Conservation (phyloP, 768 basidiomycete genomes). For the Amanita pseudoporphyria region DNA sequence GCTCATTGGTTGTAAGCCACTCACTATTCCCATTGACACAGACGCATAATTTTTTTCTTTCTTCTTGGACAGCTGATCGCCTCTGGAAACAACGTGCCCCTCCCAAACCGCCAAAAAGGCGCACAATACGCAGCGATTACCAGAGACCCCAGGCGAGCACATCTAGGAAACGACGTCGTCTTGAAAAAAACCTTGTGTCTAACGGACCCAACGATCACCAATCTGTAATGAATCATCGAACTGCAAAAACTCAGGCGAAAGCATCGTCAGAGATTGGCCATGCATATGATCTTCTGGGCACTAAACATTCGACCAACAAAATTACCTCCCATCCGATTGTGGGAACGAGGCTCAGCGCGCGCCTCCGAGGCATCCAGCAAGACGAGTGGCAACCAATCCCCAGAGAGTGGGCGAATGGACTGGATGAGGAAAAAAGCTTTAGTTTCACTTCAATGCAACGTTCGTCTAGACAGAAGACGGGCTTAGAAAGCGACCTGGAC, state of each 20-base stretch:
- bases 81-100: constrained; percentile 78
- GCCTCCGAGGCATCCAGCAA: constrained; percentile 47
- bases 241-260: constrained; percentile 64
- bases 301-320: not conserved
- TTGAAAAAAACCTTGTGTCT: not conserved
- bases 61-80: constrained; percentile 65
- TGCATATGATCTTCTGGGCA: constrained; percentile 20
- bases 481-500: constrained; percentile 52
- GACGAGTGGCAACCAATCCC: constrained; percentile 78
- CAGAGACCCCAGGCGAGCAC: constrained; percentile 8
- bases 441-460: not conserved
- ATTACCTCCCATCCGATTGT: constrained; percentile 24
- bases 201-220: not conserved
- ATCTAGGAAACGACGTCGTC: constrained; percentile 6
- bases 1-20: constrained; percentile 64
- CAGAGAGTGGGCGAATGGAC: constrained; percentile 54
- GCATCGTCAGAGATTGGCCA: constrained; percentile 39
- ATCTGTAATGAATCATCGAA: constrained; percentile 32
- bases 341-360: constrained; percentile 59
- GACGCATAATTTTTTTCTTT: constrained; percentile 5
- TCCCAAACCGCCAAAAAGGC: constrained; percentile 37
- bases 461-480: constrained; percentile 28
- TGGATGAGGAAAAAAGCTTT: not conserved
- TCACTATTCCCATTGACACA: not conserved
- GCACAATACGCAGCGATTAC: constrained; percentile 12